These are phyloP conservation scores for Kickxella alabastrina DNA, from an alignment of 192 early-diverging fungal species.

Conservation along the genomic window DNA sequence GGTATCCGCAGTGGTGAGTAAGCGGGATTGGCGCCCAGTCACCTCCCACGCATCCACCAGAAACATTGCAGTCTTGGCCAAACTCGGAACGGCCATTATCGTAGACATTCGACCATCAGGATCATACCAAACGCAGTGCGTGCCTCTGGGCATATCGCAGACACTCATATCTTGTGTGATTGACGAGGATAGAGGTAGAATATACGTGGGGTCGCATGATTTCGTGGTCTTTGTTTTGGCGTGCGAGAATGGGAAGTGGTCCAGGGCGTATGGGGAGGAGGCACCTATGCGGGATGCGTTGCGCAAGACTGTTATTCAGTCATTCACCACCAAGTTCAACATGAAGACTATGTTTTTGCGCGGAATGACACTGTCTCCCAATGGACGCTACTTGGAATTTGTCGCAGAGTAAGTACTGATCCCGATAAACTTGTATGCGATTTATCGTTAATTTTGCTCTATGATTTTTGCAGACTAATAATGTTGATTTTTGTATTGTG, in stretches of 20 bases:
- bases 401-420: constrained; percentile 21
- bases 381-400: constrained; percentile 32
- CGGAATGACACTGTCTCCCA: constrained; percentile 25
- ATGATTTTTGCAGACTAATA: too few species aligned
- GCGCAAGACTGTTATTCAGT: constrained; percentile 27
- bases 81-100: constrained; percentile 25
- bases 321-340: constrained; percentile 49
- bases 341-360: constrained; percentile 32
- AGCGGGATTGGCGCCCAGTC: constrained; percentile 31
- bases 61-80: constrained; percentile 18
- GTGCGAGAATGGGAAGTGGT: constrained; percentile 8
- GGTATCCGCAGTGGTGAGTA: constrained; percentile 2
- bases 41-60: constrained; percentile 20
- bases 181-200: constrained; percentile 14
- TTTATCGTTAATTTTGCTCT: too few species aligned
- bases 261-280: constrained; percentile 14
- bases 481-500: too few species aligned
- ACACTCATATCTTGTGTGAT: constrained; percentile 34
- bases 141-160: constrained; percentile 20
- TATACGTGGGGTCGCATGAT: constrained; percentile 27
- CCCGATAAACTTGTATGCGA: too few species aligned
- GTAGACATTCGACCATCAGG: constrained; percentile 8
- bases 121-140: constrained; percentile 4
- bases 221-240: constrained; percentile 29
- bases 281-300: constrained; percentile 15